Percentiles rank a stretch among this genome's conserved stretches.
phyloP scores from a whole-genome alignment of 2,329 filamentous ascomycete genomes.

The Xylariaceae sp. region DNA sequence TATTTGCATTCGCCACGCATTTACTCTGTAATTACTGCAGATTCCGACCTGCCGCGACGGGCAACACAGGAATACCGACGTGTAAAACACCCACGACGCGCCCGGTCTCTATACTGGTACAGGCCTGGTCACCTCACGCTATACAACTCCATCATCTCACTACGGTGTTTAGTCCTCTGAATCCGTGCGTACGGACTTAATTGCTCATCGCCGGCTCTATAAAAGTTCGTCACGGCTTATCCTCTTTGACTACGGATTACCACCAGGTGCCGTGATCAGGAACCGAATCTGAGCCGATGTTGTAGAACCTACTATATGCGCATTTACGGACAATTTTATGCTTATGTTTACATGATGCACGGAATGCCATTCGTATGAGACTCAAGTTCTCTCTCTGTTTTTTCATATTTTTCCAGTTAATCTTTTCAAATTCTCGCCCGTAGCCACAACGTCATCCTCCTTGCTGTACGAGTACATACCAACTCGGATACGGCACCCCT shows the following conservation, averaged over 20 bases:
- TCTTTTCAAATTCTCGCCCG: background rate
- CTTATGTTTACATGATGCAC: background rate
- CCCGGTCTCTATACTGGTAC: background rate
- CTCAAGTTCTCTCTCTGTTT: background rate
- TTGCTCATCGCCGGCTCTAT: too few species aligned
- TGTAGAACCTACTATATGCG: background rate
- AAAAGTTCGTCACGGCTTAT: too few species aligned
- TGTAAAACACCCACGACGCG: background rate
- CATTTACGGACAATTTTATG: background rate
- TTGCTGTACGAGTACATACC: background rate
- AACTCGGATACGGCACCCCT: background rate
- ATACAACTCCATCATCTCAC: too few species aligned
- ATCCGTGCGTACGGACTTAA: too few species aligned
- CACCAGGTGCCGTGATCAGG: too few species aligned
- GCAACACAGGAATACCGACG: background rate
- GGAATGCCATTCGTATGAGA: background rate
- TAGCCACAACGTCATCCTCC: conserved; percentile 12
- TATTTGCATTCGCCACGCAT: conserved; percentile 9
- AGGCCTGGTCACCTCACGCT: background rate
- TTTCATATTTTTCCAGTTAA: background rate
- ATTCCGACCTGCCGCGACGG: background rate
- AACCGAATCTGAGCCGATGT: background rate
- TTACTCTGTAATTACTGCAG: background rate
- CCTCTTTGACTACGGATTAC: too few species aligned
- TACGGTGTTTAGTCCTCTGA: too few species aligned